Evolutionary conservation across 2,329 filamentous ascomycete genomes (phyloP).

Genomic region (Dactylella cylindrospora): DNA sequence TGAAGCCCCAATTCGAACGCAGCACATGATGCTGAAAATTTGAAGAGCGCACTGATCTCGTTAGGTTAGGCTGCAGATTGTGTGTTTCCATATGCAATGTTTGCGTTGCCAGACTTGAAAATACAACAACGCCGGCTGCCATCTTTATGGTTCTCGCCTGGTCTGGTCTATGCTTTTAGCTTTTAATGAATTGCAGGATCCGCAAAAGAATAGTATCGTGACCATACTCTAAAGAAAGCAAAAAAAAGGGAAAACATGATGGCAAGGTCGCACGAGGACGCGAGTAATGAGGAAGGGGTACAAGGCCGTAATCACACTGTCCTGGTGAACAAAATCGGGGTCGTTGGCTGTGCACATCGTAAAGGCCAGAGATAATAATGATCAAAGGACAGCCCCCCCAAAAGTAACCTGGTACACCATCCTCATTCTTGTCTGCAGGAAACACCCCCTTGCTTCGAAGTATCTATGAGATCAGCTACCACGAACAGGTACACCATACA

Average conservation of each 20-base stretch:
- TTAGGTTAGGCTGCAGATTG: slow-evolving; percentile 29
- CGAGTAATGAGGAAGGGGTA: slow-evolving; percentile 39
- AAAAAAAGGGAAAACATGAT: no score
- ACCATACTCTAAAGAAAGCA: not conserved
- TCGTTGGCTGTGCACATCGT: slow-evolving; percentile 13
- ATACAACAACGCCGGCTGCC: slow-evolving; percentile 39
- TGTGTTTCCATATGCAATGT: slow-evolving; percentile 31
- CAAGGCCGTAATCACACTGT: slow-evolving; percentile 43
- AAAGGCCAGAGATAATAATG: slow-evolving; percentile 8
- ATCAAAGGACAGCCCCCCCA: slow-evolving; percentile 18
- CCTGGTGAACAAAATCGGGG: slow-evolving; percentile 37
- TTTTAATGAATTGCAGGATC: not conserved
- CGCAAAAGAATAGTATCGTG: slow-evolving; percentile 2
- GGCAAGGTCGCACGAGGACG: slow-evolving; percentile 36
- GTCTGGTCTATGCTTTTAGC: slow-evolving; percentile 28
- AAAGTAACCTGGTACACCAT: slow-evolving; percentile 39
- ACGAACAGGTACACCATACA: slow-evolving; percentile 39
- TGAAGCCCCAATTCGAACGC: slow-evolving; percentile 15
- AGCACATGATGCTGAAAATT: not conserved
- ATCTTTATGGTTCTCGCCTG: slow-evolving; percentile 11
- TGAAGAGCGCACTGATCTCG: slow-evolving; percentile 5
- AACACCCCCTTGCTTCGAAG: slow-evolving; percentile 41
- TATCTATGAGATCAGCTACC: slow-evolving; percentile 36
- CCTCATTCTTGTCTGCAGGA: slow-evolving; percentile 42
- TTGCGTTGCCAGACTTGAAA: slow-evolving; percentile 41